Base-by-base conservation (phyloP, 2,329 filamentous ascomycete genomes). In the Leptographium flavum region DNA sequence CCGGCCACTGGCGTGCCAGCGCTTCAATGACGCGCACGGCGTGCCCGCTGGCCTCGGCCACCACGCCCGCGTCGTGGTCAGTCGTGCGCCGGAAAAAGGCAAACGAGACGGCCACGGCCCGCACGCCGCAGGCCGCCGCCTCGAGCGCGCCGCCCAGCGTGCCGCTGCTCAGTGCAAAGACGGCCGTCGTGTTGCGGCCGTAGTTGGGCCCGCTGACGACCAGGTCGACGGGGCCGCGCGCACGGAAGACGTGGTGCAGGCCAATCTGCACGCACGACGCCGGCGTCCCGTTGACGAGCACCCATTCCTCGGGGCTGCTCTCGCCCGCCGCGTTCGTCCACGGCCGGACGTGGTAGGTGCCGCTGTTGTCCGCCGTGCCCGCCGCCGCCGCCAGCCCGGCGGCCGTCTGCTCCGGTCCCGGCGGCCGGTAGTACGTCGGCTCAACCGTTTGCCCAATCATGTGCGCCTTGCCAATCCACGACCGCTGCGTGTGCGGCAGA, bases 381-480 rank as follows among this genome's bases (percentile, higher is more conserved):
- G 62, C 62, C 43, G 62, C 62, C 25, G 63, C 58, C 15, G 60
- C 59, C n/a, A 68, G 14, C 14, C 58, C 59, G 7, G 58, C 57
- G 31, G 59, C 53, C 8, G 62, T 60, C 28, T 58, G 55, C 39
- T 58, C 59, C 9, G 55, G 48, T 4, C 55, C 55, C 5, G 66
- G 64, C 1, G 74, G 74, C 1, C 82, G 82, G 67, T 87, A 94
- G 68, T 94, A 94, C 25, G 76, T 72, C 9, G 87, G 87, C 59
- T 81, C 86, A 50, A 94, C 76, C 10, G 84, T 83, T 60, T 90
- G 82, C 46, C 88, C 88, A 56, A 96, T 87, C 57, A 96, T 84
- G 63, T 96, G 92, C 3, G 92, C 92, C 69, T 98, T 98, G 55
- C 88, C 88, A 57, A 98, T 96, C 92, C 92, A 98, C 46, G 87